Base-by-base conservation (phyloP, 495 filamentous ascomycete species). In the Penicillium macrosclerotiorum region DNA sequence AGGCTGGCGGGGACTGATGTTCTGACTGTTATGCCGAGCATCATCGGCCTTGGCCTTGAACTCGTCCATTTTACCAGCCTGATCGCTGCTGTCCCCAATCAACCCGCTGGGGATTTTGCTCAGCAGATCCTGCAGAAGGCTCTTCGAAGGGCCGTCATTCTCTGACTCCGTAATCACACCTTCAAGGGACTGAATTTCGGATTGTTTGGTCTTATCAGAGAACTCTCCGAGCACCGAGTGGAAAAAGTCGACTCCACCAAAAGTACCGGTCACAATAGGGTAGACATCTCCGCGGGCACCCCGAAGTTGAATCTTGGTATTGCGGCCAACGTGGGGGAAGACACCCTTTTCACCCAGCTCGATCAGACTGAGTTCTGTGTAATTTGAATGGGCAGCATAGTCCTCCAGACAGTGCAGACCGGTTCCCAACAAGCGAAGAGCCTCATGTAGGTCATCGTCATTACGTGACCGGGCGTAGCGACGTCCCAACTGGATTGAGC, bases 381-480 rank as follows among this genome's bases (percentile, higher is more conserved):
- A 96, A 69, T 96, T 96, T 45, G 88, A 93, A 63, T 95, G 90
- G 30, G 90, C 90, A 12, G 89, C 84, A 67, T 81, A 96, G 58
- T 96, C 90, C 74, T 96, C 90, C n/a, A 96, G 68, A 51, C 89
- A 94, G 70, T 96, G 90, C 39, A 87, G 75, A 3, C 85, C 90
- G 30, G 90, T 96, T 14, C 90, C 90, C 38, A 96, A 62, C 6
- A 95, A 73, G 41, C 90, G 81, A 13, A 96, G 70, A 38, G 90
- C 88, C 69, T 96, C 90, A 59, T 90, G 82, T 3, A 93, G 74
- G 52, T 93, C 90, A 18, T 74, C 72, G 51, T 90, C 82, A 52
- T 86, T 78, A 6, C 69, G 42, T 32, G 67, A 79, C 13, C 69
- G 68, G 31, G 68, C 75, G 61, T 89, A 95, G 14, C 70, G 77